These are phyloP conservation scores for Fusarium pseudonygamai DNA, from an alignment of 2,329 filamentous ascomycete genomes.

Conservation along the genomic window DNA sequence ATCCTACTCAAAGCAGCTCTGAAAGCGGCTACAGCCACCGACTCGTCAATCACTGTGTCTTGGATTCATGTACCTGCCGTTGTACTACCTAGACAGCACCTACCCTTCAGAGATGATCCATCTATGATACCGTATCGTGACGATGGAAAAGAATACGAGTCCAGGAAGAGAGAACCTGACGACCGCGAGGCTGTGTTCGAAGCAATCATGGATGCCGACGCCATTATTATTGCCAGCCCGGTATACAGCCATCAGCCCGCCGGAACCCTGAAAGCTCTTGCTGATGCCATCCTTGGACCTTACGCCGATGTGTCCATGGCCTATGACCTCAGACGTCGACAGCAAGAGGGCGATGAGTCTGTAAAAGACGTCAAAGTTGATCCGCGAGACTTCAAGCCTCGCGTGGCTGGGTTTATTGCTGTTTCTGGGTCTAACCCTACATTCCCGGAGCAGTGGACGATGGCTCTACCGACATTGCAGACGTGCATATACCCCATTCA, in stretches of 20 bases:
- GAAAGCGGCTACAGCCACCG: neutral
- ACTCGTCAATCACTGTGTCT: neutral
- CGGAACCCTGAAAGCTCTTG: neutral
- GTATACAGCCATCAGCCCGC: neutral
- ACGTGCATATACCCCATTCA: neutral
- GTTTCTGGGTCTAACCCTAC: neutral
- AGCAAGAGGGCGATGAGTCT: neutral
- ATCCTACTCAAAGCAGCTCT: neutral
- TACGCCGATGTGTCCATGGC: neutral
- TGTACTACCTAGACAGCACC: neutral
- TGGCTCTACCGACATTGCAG: neutral
- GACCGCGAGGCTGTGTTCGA: neutral
- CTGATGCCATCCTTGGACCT: rapidly evolving
- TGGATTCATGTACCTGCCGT: neutral
- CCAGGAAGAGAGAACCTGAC: rapidly evolving
- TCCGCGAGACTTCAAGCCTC: neutral
- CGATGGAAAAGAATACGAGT: rapidly evolving
- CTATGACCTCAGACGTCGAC: rapidly evolving
- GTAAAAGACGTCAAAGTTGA: rapidly evolving
- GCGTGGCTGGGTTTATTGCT: neutral
- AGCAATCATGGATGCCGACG: neutral
- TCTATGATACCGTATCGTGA: rapidly evolving
- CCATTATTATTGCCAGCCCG: neutral
- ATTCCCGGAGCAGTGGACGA: neutral
- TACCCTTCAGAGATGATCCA: neutral